Evolutionary conservation across 1,284 basidiomycete species (phyloP).

Genomic region (Polyporus tsugae): DNA sequence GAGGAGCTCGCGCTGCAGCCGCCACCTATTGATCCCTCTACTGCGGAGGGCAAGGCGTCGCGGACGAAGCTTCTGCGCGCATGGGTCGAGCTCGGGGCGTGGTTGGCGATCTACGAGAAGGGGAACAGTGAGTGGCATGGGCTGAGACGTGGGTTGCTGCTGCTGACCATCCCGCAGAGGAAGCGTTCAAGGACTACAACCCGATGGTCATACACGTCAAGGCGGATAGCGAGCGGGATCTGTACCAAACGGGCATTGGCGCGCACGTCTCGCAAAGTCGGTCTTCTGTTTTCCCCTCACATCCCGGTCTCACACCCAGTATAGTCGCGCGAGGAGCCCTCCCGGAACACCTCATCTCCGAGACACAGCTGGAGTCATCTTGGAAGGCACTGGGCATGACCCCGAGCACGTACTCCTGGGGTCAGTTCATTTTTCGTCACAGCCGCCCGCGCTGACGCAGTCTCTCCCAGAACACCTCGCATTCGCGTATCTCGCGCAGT

Average conservation of each 20-base stretch:
- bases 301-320: not conserved
- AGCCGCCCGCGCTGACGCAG: constrained; percentile 5
- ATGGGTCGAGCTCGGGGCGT: constrained; percentile 79
- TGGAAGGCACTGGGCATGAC: constrained; percentile 69
- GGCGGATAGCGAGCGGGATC: constrained; percentile 67
- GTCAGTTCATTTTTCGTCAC: constrained; percentile 46
- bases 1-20: constrained; percentile 56
- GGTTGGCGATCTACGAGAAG: constrained; percentile 65
- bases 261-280: constrained; percentile 79
- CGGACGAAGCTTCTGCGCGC: constrained; percentile 72
- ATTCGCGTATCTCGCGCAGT: constrained; percentile 82
- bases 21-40: constrained; percentile 58
- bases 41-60: constrained; percentile 55
- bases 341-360: constrained; percentile 47
- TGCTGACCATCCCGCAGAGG: constrained; percentile 30
- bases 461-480: constrained; percentile 62
- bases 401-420: constrained; percentile 65
- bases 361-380: constrained; percentile 48
- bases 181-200: constrained; percentile 31
- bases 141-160: not conserved
- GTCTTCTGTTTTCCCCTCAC: constrained; percentile 35
- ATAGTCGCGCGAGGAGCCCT: constrained; percentile 63
- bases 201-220: constrained; percentile 47
- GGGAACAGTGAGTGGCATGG: constrained; percentile 32
- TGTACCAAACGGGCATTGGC: constrained; percentile 74